Base-by-base conservation (phyloP, 2,329 filamentous ascomycete species). In the Simplicillium sp. region DNA sequence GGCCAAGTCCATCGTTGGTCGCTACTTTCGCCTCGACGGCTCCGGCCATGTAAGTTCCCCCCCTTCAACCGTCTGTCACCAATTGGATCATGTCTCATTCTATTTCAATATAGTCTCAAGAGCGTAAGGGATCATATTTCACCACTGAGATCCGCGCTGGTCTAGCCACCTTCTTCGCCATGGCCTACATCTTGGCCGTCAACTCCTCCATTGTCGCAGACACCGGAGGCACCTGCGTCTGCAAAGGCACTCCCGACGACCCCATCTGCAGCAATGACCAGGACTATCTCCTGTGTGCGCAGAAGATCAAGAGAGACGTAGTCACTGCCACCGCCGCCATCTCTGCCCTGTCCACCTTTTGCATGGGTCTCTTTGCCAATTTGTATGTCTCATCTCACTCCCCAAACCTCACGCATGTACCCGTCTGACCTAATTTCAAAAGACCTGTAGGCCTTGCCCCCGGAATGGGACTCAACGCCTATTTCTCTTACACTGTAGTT, bases 301-400 rank as follows among this genome's bases (percentile, higher is more conserved):
- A 70, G 52, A 73, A 71, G 47, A 58, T 90, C 55, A 83, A 84
- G 60, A 78, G 85, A 28, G 87, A 94, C 55, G 65, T 89, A 32
- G 82, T 94, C 41, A 94, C 87, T 7, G 87, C 83, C 11, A 94
- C 87, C 4, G 86, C 87, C 35, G 87, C 87, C 41, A 89, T 92
- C 48, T 74, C 85, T 12, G 83, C 85, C 18, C 64, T 94, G 36
- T 77, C 83, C 3, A 82, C 79, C n/a, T 88, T 94, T 60, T 81
- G 71, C 60, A 88, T 94, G 82, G 87, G 87, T 15, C 60, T 90
- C 2, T 78, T 89, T 48, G 82, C 87, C 46, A 94, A 94, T 50
- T 68, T 90, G 53, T 25, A 50, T 69, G 63, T 9, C 13, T 15
- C 6, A 11, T 34, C 33, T 29, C 4, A 18, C 9, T 5, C 20